These are phyloP conservation scores for Fusarium papillatum DNA, from an alignment of 2,329 filamentous ascomycete species.

Conservation along the genomic window DNA sequence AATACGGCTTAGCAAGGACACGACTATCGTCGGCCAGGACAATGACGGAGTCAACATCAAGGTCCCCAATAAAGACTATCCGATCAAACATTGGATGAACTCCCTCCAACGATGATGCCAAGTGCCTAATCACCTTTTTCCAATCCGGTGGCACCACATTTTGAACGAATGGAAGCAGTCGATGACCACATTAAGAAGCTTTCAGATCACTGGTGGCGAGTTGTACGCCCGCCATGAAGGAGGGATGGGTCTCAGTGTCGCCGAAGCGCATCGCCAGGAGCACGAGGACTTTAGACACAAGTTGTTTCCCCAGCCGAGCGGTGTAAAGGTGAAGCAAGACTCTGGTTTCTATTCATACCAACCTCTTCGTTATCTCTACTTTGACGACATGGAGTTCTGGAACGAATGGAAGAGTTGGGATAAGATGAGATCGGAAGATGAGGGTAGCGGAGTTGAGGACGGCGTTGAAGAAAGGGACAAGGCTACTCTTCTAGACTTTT, in stretches of 20 bases:
- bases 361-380: background rate
- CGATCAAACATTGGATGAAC: background rate
- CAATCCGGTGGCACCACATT: background rate
- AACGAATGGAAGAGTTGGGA: background rate
- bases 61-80: background rate
- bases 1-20: background rate
- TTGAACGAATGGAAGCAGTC: background rate
- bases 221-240: background rate
- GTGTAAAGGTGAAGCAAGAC: background rate
- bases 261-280: background rate
- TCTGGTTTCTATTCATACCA: background rate
- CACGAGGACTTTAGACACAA: background rate
- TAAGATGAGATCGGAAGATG: background rate
- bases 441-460: background rate
- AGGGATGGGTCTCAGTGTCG: background rate
- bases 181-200: background rate
- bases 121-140: background rate
- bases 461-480: background rate
- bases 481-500: background rate
- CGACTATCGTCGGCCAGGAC: background rate
- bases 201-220: background rate
- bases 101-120: background rate
- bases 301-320: background rate
- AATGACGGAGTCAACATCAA: background rate
- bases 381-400: background rate